Conservation (phyloP, 805 yeast genomes). For the Starmerella stellata region DNA sequence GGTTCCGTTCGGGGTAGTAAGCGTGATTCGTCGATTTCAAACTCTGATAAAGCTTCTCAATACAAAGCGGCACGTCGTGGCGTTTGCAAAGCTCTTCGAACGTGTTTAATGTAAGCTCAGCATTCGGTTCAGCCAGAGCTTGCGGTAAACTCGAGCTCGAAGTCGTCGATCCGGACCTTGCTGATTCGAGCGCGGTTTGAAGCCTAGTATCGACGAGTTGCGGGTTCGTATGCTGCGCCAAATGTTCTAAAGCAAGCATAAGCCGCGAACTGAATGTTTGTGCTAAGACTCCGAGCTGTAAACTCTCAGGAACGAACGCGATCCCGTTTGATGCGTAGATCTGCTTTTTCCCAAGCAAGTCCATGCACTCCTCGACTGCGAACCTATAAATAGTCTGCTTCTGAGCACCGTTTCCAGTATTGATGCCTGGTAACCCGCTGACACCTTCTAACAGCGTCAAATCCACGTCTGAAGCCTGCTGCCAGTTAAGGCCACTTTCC, state of each 20-base stretch:
- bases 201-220: conserved; percentile 84
- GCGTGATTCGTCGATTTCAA: conserved; percentile 49
- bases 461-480: conserved; percentile 45
- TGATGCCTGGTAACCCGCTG: too few relatives aligned
- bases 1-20: conserved; percentile 69
- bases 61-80: conserved; percentile 70
- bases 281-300: conserved; percentile 53
- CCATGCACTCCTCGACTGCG: conserved; percentile 68
- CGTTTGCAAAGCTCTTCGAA: conserved; percentile 37
- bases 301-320: conserved; percentile 71
- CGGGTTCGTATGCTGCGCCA: conserved; percentile 64
- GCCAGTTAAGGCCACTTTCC: conserved; percentile 52
- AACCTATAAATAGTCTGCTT: conserved; percentile 35
- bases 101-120: conserved; percentile 37
- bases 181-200: conserved; percentile 62
- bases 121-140: conserved; percentile 17
- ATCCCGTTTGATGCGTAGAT: conserved; percentile 50
- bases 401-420: not conserved
- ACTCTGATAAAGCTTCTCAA: conserved; percentile 45
- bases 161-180: conserved; percentile 39
- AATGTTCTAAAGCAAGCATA: conserved; percentile 35
- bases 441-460: not conserved
- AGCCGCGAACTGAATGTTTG: conserved; percentile 47
- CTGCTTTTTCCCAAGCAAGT: conserved; percentile 52
- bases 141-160: conserved; percentile 13